These are phyloP conservation scores for Gossypium arboreum DNA, from an alignment of 345 rosid species.

Conservation along the genomic window DNA sequence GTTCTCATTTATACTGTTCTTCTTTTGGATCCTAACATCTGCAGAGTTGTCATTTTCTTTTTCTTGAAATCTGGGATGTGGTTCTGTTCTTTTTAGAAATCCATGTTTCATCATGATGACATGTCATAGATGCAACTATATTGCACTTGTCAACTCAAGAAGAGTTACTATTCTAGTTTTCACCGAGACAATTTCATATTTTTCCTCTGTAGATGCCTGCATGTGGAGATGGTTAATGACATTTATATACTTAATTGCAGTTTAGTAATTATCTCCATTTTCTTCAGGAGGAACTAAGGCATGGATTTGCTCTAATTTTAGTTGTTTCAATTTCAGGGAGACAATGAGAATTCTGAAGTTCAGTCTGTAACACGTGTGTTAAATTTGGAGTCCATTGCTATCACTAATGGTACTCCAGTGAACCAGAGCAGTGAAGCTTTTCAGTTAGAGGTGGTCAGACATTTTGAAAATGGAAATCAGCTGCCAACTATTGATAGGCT, in stretches of 20 bases:
- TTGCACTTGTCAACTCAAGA: background rate
- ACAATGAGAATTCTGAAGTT: slow-evolving; percentile 10
- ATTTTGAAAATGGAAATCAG: slow-evolving; percentile 33
- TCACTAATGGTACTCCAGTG: slow-evolving; percentile 13
- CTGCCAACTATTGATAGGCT: slow-evolving; percentile 20
- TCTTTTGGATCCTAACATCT: background rate
- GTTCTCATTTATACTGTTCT: background rate
- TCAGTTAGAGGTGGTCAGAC: slow-evolving; percentile 19
- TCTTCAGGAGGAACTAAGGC: slow-evolving; percentile 6
- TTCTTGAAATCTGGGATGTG: background rate
- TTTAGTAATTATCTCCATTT: background rate
- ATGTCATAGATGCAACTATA: background rate
- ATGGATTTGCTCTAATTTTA: background rate
- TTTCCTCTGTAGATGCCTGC: background rate
- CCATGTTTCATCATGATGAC: slow-evolving; percentile 4
- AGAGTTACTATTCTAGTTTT: background rate
- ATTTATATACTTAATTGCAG: background rate
- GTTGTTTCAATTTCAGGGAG: slow-evolving; percentile 30
- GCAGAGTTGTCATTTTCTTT: background rate
- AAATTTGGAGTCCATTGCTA: slow-evolving; percentile 22
- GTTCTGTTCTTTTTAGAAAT: background rate
- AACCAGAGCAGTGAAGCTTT: slow-evolving; percentile 22
- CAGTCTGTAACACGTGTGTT: slow-evolving; percentile 11
- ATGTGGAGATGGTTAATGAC: background rate
- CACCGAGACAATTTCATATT: background rate